Evolutionary conservation across 768 basidiomycete genomes (phyloP), one percentile per base, ranked within the genome.

Genomic region (Neoboletus subvelutipes): DNA sequence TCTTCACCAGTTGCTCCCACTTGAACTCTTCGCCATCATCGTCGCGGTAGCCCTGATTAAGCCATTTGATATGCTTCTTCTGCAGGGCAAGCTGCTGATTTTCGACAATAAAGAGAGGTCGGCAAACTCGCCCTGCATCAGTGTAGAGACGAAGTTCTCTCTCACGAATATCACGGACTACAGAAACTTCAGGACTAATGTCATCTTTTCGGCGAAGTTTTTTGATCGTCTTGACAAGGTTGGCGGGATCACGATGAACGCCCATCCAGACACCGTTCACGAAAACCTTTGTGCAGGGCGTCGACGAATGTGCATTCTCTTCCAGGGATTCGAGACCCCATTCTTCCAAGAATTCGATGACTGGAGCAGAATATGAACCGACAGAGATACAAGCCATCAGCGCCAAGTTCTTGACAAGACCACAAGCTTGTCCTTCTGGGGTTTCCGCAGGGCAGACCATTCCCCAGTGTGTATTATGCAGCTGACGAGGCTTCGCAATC

Each of bases 391-490:
- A 96, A 5, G 96, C 78, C 94, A 98, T 96, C 62, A 98, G 85
- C 0, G 97, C 92, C 55, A 99, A 77, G 74, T 99, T 98, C 78
- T 99, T 98, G 75, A 98, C 97, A 43, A 98, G 83, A 75, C 97
- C 97, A 75, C 97, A 99, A 58, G 97, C 97, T 72, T 98, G 97
- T 45, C 97, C 97, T 85, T 99, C 97, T 1, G 97, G 97, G 4
- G 97, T 99, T 73, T 99, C 97, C 39, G 97, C 97, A 42, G 97
- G 97, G 69, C 97, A 99, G 20, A 99, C 97, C 97, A 99, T 98
- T 37, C 97, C 97, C 97, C 97, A 99, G 67, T 99, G 97, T 1
- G 97, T 98, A 67, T 99, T 99, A 73, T 99, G 97, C 54, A 99
- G 78, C 66, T 99, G 97, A 65, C 97, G 97, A 55, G 97, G 97